phyloP scores from a whole-genome alignment of 306 rosid species.

The Purshia tridentata region DNA sequence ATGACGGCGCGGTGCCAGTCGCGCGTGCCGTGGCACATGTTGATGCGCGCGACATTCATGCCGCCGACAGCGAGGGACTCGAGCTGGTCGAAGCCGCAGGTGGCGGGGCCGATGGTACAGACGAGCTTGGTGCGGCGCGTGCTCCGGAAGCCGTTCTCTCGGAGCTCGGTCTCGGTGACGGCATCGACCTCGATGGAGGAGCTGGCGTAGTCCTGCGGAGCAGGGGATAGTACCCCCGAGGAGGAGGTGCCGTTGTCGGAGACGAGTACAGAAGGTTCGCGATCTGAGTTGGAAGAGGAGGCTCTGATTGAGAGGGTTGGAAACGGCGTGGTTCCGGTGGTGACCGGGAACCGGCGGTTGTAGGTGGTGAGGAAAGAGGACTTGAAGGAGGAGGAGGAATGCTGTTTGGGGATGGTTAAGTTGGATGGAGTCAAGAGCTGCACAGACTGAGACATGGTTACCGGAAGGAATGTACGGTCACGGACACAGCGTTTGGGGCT shows the following conservation, averaged over 20 bases:
- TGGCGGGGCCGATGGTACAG: constrained; percentile 91
- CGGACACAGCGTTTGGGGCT: neutral
- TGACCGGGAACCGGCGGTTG: constrained; percentile 32
- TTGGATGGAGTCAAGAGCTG: constrained; percentile 48
- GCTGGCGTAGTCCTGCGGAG: constrained; percentile 6
- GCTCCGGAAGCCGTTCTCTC: constrained; percentile 89
- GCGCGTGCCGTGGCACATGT: constrained; percentile 95
- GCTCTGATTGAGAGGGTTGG: constrained; percentile 33
- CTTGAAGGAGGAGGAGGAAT: constrained; percentile 7
- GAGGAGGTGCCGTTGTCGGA: constrained; percentile 43
- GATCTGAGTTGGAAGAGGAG: constrained; percentile 44
- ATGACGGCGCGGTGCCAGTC: constrained; percentile 86
- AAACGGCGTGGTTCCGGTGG: constrained; percentile 8
- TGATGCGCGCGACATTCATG: constrained; percentile 90
- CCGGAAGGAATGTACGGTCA: neutral
- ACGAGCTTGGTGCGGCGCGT: constrained; percentile 80
- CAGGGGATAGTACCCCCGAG: constrained; percentile 28
- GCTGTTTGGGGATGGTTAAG: constrained; percentile 23
- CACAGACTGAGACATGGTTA: constrained; percentile 67
- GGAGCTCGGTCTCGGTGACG: constrained; percentile 74
- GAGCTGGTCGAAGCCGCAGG: constrained; percentile 78
- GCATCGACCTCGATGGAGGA: constrained; percentile 79
- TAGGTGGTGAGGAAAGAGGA: constrained; percentile 22
- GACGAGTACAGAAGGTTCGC: constrained; percentile 36
- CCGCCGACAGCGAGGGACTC: constrained; percentile 94